Base-by-base conservation (phyloP, 2,329 filamentous ascomycete genomes). In the Diaporthe caulivora region DNA sequence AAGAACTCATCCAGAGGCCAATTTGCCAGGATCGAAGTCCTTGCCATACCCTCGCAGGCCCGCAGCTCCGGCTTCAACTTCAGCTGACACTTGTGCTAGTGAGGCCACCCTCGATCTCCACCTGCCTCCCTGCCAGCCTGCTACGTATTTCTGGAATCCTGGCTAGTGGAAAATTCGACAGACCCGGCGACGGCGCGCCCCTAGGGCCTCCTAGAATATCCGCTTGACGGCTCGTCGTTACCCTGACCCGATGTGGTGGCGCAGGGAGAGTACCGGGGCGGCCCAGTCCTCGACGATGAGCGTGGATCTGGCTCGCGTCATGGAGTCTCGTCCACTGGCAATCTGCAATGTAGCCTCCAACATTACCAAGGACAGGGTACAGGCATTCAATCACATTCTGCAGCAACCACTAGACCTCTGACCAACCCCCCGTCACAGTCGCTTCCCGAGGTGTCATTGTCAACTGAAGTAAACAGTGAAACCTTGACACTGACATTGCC, bases 21-120 rank as follows among this genome's bases (percentile, higher is more conserved):
- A 49, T 34, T 9, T 17, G 62, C 15, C 62, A 40, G 44, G 44
- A 31, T 17, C 51, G 10, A 29, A 31, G 13, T 53, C 47, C 31
- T 67, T 67, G 62, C 62, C 62, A 51, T 53, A 31, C 21, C 29
- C 29, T 67, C 31, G 34, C 31, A 53, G 44, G 62, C 47, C 62
- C 62, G 31, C 44, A 72, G 64, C 49, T 58, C 64, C 64, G 55
- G 62, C 70, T 72, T 70, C 64, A 69, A 51, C 64, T 51, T 74
- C 73, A 73, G 70, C 70, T 75, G 73, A 60, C 70, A 73, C 73
- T 74, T 68, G 54, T 44, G 34, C 73, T 67, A 67, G 62, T 53
- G 47, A 67, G 29, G 44, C 47, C 44, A 51, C 62, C 18, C 18
- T 49, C 15, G 34, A 60, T 2, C 42, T 29, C 51, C 24, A n/a